phyloP scores from a whole-genome alignment of 1,139 yeast genomes.

The Candida neerlandica region DNA sequence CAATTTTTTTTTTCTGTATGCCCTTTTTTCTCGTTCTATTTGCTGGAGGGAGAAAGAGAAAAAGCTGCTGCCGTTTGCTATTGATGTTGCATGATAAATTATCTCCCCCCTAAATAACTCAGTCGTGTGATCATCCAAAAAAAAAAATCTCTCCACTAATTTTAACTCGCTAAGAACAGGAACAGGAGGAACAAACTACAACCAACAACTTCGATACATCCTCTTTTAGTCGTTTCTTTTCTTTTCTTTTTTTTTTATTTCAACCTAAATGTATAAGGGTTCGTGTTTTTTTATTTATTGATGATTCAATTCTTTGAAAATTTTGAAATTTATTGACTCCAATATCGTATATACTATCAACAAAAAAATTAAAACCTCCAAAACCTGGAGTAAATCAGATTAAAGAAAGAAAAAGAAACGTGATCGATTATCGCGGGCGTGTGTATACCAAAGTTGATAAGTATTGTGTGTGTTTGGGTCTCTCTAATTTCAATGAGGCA shows the following conservation, averaged over 20 bases:
- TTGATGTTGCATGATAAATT: no score
- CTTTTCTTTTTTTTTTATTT: neutral
- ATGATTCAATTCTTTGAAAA: neutral
- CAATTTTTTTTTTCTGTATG: neutral
- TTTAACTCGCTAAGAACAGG: neutral
- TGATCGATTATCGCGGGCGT: neutral
- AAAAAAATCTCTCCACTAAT: slow-evolving; percentile 4
- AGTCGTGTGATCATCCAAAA: slow-evolving; percentile 3
- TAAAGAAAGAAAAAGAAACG: neutral
- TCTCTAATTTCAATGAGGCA: no score
- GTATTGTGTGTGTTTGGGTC: neutral
- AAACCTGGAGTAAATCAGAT: neutral
- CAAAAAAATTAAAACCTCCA: neutral
- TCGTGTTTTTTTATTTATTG: neutral
- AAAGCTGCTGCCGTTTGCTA: no score
- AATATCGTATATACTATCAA: neutral
- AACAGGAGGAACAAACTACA: no score
- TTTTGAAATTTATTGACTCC: slow-evolving; percentile 1
- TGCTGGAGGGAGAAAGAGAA: neutral
- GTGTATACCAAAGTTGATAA: neutral
- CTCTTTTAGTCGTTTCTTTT: neutral
- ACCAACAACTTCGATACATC: neutral
- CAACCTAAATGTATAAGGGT: neutral
- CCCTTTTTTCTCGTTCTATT: neutral
- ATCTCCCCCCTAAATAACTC: neutral